Percentiles rank a stretch among this genome's conserved stretches.
Evolutionary conservation across 139 green algal species (phyloP).

Genomic region (Chlorella sorokiniana): DNA sequence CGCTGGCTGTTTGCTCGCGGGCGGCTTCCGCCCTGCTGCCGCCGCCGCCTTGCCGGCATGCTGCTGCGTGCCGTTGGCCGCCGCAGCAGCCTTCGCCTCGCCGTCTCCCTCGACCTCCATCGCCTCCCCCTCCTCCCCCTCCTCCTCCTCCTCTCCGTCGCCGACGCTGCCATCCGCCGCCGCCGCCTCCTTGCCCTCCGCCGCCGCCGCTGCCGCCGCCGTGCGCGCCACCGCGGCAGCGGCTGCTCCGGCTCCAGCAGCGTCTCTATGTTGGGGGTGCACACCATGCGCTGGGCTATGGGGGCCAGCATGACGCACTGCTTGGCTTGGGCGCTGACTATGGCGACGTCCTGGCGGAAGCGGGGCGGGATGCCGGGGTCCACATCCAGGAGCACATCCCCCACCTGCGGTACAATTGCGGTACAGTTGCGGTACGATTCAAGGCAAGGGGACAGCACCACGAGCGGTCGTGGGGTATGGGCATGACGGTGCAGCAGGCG

Average conservation of each 20-base stretch:
- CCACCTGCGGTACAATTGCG: constrained; percentile 60
- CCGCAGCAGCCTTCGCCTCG: not conserved
- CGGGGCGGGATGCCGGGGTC: constrained; percentile 47
- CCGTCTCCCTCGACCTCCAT: constrained; percentile 28
- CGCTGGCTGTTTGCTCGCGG: not conserved
- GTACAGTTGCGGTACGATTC: too few species aligned
- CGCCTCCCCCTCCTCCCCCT: not conserved
- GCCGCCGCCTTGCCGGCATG: constrained; percentile 10
- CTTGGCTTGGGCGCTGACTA: constrained; percentile 37
- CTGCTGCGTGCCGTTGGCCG: constrained; percentile 8
- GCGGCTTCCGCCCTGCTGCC: not conserved
- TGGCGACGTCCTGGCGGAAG: constrained; percentile 66
- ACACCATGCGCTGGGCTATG: constrained; percentile 57
- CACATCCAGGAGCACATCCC: constrained; percentile 76
- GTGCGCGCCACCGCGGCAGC: constrained; percentile 12
- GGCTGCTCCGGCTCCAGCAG: constrained; percentile 45
- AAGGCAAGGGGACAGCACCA: too few species aligned
- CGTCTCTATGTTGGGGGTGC: constrained; percentile 61
- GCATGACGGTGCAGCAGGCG: too few species aligned
- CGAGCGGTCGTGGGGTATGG: too few species aligned
- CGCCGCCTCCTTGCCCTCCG: not conserved
- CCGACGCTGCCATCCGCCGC: not conserved
- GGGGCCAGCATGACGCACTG: constrained; percentile 58
- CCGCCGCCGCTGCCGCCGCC: not conserved
- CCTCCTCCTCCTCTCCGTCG: not conserved